Evolutionary conservation across 768 basidiomycete genomes (phyloP).

Genomic region (Lyophyllum decastes): DNA sequence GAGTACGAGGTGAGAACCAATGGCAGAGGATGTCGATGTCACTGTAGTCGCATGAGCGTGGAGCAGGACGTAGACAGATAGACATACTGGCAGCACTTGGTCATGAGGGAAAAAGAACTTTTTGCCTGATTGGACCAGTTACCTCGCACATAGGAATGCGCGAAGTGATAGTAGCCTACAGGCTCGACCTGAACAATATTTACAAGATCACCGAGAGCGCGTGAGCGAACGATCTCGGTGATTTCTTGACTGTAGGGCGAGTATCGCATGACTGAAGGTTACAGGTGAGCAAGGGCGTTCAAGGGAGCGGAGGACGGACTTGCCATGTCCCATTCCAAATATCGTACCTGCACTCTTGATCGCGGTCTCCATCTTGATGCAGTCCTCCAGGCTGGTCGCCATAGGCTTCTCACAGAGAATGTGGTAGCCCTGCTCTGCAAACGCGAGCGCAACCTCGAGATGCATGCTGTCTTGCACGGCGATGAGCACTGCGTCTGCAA

Average conservation of each 20-base stretch:
- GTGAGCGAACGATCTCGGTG: conserved; percentile 68
- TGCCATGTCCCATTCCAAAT: conserved; percentile 89
- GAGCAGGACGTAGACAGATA: not conserved
- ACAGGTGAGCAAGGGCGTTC: not conserved
- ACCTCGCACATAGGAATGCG: conserved; percentile 86
- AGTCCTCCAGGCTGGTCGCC: conserved; percentile 74
- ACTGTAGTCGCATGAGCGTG: conserved; percentile 36
- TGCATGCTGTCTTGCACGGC: conserved; percentile 84
- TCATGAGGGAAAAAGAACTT: conserved; percentile 83
- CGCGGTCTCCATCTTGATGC: conserved; percentile 72
- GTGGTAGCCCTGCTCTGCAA: conserved; percentile 81
- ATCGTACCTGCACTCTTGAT: conserved; percentile 70
- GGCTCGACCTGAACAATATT: conserved; percentile 87
- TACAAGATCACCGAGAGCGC: conserved; percentile 72
- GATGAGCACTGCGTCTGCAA: conserved; percentile 83
- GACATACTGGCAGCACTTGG: conserved; percentile 87
- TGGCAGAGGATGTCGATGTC: conserved; percentile 85
- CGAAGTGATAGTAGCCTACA: conserved; percentile 85
- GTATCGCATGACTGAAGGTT: conserved; percentile 72
- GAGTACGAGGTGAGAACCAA: conserved; percentile 68
- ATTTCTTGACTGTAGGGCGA: conserved; percentile 80
- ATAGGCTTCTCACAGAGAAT: conserved; percentile 94
- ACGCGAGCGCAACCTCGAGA: conserved; percentile 69
- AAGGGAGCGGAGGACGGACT: conserved; percentile 14
- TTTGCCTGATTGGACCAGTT: conserved; percentile 72